Evolutionary conservation across 192 early-diverging fungal species (phyloP).

Genomic region (Rhizophagus clarus): DNA sequence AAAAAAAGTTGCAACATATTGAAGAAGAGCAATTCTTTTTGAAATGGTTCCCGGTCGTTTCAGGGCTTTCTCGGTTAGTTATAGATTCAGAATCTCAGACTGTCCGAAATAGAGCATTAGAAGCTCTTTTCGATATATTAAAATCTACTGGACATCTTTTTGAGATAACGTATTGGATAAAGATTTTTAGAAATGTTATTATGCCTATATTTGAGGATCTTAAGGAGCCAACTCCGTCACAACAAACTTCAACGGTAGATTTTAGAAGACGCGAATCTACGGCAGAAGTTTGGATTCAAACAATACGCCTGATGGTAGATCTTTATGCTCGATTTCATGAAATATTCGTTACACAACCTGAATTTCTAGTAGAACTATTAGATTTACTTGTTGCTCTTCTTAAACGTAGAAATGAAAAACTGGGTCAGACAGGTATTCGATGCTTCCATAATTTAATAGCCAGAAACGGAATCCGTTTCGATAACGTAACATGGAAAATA

Average conservation of each 20-base stretch:
- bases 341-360: constrained; percentile 69
- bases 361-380: constrained; percentile 80
- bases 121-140: constrained; percentile 82
- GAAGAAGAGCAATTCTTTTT: constrained; percentile 53
- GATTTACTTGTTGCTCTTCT: constrained; percentile 53
- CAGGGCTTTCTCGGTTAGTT: constrained; percentile 47
- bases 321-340: constrained; percentile 79
- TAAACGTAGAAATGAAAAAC: constrained; percentile 76
- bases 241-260: constrained; percentile 64
- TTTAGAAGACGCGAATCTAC: constrained; percentile 86
- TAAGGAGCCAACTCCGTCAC: constrained; percentile 40
- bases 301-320: constrained; percentile 83
- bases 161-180: constrained; percentile 79
- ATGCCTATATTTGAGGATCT: constrained; percentile 94
- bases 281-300: constrained; percentile 90
- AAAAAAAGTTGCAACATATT: constrained; percentile 36
- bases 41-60: constrained; percentile 54
- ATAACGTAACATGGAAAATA: constrained; percentile 73
- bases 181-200: constrained; percentile 79
- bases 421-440: constrained; percentile 86
- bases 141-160: constrained; percentile 79
- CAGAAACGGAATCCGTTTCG: constrained; percentile 71
- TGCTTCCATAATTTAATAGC: constrained; percentile 91
- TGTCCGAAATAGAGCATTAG: constrained; percentile 63
- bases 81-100: constrained; percentile 45